Evolutionary conservation across 129 eudicot genomes (phyloP).

Genomic region (Centaurea solstitialis): DNA sequence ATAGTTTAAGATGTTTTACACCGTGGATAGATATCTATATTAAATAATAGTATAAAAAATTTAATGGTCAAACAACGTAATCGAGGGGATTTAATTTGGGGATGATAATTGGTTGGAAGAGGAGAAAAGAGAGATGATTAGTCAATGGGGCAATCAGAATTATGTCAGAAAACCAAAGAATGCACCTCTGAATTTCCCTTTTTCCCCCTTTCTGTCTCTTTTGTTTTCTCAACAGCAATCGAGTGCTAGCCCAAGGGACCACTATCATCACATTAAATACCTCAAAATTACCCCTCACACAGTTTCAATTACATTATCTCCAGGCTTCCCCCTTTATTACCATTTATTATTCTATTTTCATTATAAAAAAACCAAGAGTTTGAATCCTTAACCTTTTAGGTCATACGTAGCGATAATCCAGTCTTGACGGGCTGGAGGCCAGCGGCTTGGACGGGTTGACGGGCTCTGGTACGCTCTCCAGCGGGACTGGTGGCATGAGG

Average conservation of each 20-base stretch:
- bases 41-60: too few species aligned
- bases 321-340: background rate
- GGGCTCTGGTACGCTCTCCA: too few species aligned
- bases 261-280: background rate
- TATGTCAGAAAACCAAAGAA: slow-evolving; percentile 21
- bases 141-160: slow-evolving; percentile 28
- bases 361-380: background rate
- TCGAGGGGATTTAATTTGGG: background rate
- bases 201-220: slow-evolving; percentile 21
- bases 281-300: background rate
- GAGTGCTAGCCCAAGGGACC: slow-evolving; percentile 25
- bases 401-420: too few species aligned
- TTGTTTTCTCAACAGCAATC: slow-evolving; percentile 27
- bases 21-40: too few species aligned
- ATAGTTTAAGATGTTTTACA: too few species aligned
- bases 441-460: too few species aligned
- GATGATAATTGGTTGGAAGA: slow-evolving; percentile 9
- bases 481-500: too few species aligned
- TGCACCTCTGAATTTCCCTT: slow-evolving; percentile 25
- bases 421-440: too few species aligned
- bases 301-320: background rate
- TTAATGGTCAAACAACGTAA: background rate
- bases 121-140: background rate
- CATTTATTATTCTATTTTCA: background rate
- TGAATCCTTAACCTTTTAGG: too few species aligned